Conservation (phyloP, 2,329 filamentous ascomycete genomes). For the Lojkania enalia region DNA sequence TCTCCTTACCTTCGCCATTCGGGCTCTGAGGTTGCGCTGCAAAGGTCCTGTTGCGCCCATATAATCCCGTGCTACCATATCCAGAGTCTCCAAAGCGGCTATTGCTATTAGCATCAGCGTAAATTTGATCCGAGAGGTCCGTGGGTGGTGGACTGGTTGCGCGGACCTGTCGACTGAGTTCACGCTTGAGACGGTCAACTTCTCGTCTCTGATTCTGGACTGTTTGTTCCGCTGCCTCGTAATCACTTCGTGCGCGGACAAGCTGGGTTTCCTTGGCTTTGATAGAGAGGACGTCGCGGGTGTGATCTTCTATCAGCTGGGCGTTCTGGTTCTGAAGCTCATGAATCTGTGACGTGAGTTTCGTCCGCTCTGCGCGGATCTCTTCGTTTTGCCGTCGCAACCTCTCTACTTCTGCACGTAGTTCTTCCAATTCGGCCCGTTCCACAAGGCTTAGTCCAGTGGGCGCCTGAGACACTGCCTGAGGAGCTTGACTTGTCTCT, state of each 20-base stretch:
- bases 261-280: conserved; percentile 98
- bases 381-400: conserved; percentile 77
- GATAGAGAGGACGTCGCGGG: conserved; percentile 89
- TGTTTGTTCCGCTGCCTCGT: conserved; percentile 82
- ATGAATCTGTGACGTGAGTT: conserved; percentile 82
- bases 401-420: conserved; percentile 80
- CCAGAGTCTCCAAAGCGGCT: conserved; percentile 40
- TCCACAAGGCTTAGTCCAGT: conserved; percentile 78
- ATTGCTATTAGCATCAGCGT: conserved; percentile 62
- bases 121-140: conserved; percentile 52
- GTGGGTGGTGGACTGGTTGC: conserved; percentile 59
- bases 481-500: conserved; percentile 58
- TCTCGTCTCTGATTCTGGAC: conserved; percentile 85
- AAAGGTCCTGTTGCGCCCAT: conserved; percentile 34
- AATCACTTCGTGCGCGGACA: conserved; percentile 86
- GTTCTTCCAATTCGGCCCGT: conserved; percentile 86
- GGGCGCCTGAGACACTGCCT: conserved; percentile 51
- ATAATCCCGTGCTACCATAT: conserved; percentile 47
- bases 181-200: conserved; percentile 90
- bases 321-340: conserved; percentile 98
- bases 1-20: conserved; percentile 53
- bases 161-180: conserved; percentile 62
- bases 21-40: conserved; percentile 37
- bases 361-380: conserved; percentile 77
- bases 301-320: conserved; percentile 95